Evolutionary conservation across 306 rosid species (phyloP).

Genomic region (Biancaea sappan): DNA sequence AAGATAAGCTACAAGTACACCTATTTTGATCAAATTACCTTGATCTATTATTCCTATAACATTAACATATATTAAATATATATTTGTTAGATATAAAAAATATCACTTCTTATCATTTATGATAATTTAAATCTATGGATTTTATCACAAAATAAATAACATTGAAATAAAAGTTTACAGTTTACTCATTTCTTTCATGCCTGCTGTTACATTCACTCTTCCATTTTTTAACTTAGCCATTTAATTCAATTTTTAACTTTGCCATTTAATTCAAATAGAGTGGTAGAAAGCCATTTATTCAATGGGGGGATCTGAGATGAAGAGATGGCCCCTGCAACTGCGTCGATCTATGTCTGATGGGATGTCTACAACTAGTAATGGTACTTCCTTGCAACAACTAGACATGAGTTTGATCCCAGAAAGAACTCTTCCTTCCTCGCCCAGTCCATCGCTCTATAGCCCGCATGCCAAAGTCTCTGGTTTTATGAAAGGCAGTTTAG

Average conservation of each 20-base stretch:
- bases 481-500: slow-evolving; percentile 85
- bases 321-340: slow-evolving; percentile 92
- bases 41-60: too few relatives aligned
- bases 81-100: too few relatives aligned
- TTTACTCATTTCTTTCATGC: slow-evolving; percentile 11
- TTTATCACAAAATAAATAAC: too few relatives aligned
- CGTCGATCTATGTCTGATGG: slow-evolving; percentile 89
- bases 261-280: slow-evolving; percentile 54
- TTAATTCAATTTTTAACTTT: too few relatives aligned
- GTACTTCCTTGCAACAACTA: slow-evolving; percentile 85
- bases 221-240: too few relatives aligned
- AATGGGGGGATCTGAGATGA: slow-evolving; percentile 94
- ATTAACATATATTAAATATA: too few relatives aligned
- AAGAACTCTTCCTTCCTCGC: slow-evolving; percentile 92
- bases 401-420: slow-evolving; percentile 93
- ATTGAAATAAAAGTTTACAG: too few relatives aligned
- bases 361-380: slow-evolving; percentile 75
- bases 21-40: too few relatives aligned
- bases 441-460: slow-evolving; percentile 89
- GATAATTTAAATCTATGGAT: too few relatives aligned
- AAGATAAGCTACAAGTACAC: too few relatives aligned
- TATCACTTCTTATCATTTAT: too few relatives aligned
- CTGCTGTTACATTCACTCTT: slow-evolving; percentile 25
- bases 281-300: slow-evolving; percentile 97
- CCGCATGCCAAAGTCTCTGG: slow-evolving; percentile 81